Conservation (phyloP, 352 stramenopile species). For the Thraustochytrium aureum region DNA sequence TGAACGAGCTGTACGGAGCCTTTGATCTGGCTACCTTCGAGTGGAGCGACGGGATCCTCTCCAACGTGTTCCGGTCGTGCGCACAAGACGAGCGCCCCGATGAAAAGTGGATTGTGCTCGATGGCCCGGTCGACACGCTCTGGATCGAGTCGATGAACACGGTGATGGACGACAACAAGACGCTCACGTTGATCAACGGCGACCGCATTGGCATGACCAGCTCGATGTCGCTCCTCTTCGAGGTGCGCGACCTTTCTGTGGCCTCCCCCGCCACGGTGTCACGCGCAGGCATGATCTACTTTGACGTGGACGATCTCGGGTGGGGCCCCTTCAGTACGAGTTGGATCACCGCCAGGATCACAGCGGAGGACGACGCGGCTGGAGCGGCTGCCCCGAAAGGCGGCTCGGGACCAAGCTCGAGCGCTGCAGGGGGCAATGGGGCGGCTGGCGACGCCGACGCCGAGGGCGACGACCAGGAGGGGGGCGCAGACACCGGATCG, state of each 20-base stretch:
- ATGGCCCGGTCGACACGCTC: conserved; percentile 93
- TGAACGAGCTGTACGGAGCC: conserved; percentile 89
- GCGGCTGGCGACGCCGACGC: conserved; percentile 6
- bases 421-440: conserved; percentile 63
- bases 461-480: conserved; percentile 49
- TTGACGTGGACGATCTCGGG: conserved; percentile 93
- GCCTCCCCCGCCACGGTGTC: conserved; percentile 92
- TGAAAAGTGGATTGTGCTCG: conserved; percentile 94
- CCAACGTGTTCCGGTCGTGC: conserved; percentile 88
- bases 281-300: conserved; percentile 96
- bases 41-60: conserved; percentile 92
- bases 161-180: conserved; percentile 97
- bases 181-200: conserved; percentile 92
- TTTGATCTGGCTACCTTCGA: conserved; percentile 93
- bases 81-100: conserved; percentile 82
- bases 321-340: conserved; percentile 90
- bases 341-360: conserved; percentile 67
- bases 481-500: conserved; percentile 23
- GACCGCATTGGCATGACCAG: conserved; percentile 89
- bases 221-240: conserved; percentile 89
- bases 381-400: too few species aligned
- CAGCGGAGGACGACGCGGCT: conserved; percentile 7
- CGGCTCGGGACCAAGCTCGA: background rate
- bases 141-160: conserved; percentile 99
- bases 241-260: conserved; percentile 94